Evolutionary conservation across 176 grass and related monocot species (phyloP), one percentile per base, ranked within the genome.

Genomic region (Ananas comosus): DNA sequence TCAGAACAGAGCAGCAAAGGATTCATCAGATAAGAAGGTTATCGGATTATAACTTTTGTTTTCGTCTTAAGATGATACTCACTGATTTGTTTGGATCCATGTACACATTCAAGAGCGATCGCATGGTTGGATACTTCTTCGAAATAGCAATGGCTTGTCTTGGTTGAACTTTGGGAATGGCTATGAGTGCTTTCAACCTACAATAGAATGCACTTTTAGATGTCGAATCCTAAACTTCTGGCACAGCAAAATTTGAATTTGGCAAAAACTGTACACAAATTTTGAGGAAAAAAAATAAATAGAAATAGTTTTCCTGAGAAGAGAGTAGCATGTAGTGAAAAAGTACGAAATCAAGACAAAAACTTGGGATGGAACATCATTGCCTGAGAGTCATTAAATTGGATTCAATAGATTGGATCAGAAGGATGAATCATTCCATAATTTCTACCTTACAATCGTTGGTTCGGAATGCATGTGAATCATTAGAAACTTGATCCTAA

Each of bases 171-270:
- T 76, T 81, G 0, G 94, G 94, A 71, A 93, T 99, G 4, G 89
- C 84, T 75, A 99, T 77, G 49, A 99, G 79, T 54, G 89, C 78
- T 72, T 93, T 99, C 22, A 99, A 83, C 94, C 89, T 99, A 42
- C 5, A 42, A 42, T 4, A 4, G 33, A 42, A 42, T 42, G 33
- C 4, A 42, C 33, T 42, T 42, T 42, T 42, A 42, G 4, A 42
- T 42, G 5, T 42, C 33, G 5, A 42, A 42, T 42, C 4, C 33
- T 42, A 42, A 42, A 42, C 33, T 42, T 42, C 33, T 7, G 4
- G 33, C 33, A 42, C 33, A 42, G 5, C 33, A 42, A 42, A 53
- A 33, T 52, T 1, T 11, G 49, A 73, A 17, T 21, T 13, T 3
- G 23, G 27, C 50, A 9, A 10, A 16, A 50, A 13, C 24, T 50